These are phyloP conservation scores for Strobilomyces echinocephalus DNA, from an alignment of 768 basidiomycete species.

Conservation along the genomic window DNA sequence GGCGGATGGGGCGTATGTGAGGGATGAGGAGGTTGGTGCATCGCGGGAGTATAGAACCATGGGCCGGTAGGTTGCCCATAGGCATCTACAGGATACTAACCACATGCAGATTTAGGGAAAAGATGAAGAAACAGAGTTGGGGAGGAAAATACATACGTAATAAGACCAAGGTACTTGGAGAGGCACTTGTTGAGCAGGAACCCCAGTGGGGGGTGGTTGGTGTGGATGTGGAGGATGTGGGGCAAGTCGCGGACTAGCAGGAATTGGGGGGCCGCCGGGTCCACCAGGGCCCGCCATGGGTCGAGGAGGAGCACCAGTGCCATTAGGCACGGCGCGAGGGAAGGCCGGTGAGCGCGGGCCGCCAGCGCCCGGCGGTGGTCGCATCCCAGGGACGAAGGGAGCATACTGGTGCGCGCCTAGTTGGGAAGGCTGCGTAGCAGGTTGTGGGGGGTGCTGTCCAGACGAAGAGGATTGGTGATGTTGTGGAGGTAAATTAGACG, in stretches of 20 bases:
- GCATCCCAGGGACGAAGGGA: conserved; percentile 48
- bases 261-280: conserved; percentile 47
- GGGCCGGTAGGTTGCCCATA: conserved; percentile 38
- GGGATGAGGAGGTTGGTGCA: conserved; percentile 42
- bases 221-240: conserved; percentile 44
- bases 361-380: conserved; percentile 42
- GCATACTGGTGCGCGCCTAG: conserved; percentile 42
- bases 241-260: conserved; percentile 63
- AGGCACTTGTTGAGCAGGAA: conserved; percentile 43
- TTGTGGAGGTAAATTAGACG: conserved; percentile 46
- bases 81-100: conserved; percentile 43
- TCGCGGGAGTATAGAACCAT: conserved; percentile 36
- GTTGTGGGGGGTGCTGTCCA: conserved; percentile 35
- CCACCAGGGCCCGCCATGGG: conserved; percentile 47
- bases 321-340: conserved; percentile 58
- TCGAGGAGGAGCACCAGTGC: conserved; percentile 43
- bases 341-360: conserved; percentile 67
- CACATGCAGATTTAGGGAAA: conserved; percentile 4
- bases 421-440: conserved; percentile 37
- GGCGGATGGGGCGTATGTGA: conserved; percentile 40
- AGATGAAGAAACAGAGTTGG: background rate
- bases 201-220: conserved; percentile 49
- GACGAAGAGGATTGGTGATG: conserved; percentile 38
- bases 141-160: conserved; percentile 46
- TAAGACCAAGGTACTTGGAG: conserved; percentile 44